phyloP scores from a whole-genome alignment of 108 stramenopile species.

The Heterococcus sp. region DNA sequence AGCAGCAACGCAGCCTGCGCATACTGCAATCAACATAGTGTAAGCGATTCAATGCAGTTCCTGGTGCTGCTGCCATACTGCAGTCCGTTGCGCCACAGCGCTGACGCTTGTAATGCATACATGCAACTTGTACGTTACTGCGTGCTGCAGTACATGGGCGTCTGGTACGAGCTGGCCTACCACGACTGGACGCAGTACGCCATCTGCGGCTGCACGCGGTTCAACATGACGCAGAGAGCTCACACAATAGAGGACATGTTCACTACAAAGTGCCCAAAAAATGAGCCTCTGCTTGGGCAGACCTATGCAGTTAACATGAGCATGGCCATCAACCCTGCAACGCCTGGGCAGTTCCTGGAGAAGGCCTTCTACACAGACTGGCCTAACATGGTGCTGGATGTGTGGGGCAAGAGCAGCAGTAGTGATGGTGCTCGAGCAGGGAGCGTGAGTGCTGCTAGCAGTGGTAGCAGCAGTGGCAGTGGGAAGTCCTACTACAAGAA shows the following conservation, averaged over 20 bases:
- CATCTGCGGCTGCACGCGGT: conserved; percentile 38
- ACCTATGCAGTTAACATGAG: conserved; percentile 36
- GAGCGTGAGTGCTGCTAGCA: conserved; percentile 1
- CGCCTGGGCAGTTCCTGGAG: conserved; percentile 29
- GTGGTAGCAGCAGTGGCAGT: background rate
- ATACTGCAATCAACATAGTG: background rate
- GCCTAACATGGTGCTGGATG: conserved; percentile 15
- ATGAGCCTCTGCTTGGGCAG: conserved; percentile 4
- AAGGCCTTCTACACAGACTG: conserved; percentile 37
- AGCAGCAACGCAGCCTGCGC: background rate
- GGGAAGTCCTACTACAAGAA: conserved; percentile 10
- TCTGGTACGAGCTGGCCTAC: conserved; percentile 42
- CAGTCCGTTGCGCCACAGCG: too few relatives aligned
- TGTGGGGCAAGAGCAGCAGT: background rate
- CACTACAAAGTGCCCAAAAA: conserved; percentile 26
- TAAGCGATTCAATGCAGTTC: too few relatives aligned
- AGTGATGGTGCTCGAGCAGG: background rate
- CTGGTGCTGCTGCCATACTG: too few relatives aligned
- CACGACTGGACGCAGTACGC: conserved; percentile 40
- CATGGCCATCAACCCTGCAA: conserved; percentile 2
- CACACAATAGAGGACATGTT: conserved; percentile 26
- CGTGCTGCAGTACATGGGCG: conserved; percentile 26
- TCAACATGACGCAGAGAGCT: conserved; percentile 37
- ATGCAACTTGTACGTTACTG: background rate
- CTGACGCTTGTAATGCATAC: too few relatives aligned